phyloP scores from a whole-genome alignment of 1,284 basidiomycete species.

The Phlebopus sp. region DNA sequence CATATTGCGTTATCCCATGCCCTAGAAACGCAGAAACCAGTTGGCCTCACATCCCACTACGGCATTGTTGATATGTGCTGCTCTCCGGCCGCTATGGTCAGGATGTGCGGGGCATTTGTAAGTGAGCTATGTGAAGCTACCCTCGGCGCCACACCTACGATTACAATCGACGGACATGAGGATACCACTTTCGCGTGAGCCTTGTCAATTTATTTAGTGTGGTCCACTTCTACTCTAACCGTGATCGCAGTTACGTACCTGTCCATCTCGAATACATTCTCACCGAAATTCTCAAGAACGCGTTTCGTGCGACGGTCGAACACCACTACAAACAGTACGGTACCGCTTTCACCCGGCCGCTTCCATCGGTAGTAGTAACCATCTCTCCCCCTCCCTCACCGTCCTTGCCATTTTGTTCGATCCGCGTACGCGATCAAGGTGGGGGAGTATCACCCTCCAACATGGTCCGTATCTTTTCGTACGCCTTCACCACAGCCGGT shows the following conservation, averaged over 20 bases:
- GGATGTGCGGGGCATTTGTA: constrained; percentile 79
- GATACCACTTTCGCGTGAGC: constrained; percentile 78
- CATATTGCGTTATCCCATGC: constrained; percentile 81
- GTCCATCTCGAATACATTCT: constrained; percentile 89
- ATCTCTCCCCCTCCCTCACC: constrained; percentile 56
- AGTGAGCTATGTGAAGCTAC: constrained; percentile 84
- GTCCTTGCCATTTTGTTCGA: constrained; percentile 55
- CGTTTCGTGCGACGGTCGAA: constrained; percentile 88
- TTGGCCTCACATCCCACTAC: constrained; percentile 37
- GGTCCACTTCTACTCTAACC: constrained; percentile 9
- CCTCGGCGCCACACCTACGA: constrained; percentile 66
- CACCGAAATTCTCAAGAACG: constrained; percentile 85
- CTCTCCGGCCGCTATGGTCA: constrained; percentile 68
- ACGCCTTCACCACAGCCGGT: constrained; percentile 80
- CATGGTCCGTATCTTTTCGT: constrained; percentile 81
- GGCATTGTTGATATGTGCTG: constrained; percentile 72
- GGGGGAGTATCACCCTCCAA: constrained; percentile 78
- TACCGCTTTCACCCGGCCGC: constrained; percentile 29
- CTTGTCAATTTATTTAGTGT: neutral
- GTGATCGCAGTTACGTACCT: constrained; percentile 67
- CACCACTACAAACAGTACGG: constrained; percentile 51
- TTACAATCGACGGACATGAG: constrained; percentile 66
- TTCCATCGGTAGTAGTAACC: constrained; percentile 72
- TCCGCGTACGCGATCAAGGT: constrained; percentile 83
- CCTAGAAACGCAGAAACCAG: constrained; percentile 39